Evolutionary conservation across 768 basidiomycete species (phyloP), one percentile per base, ranked within the genome.

Genomic region (Roridomyces roridus): DNA sequence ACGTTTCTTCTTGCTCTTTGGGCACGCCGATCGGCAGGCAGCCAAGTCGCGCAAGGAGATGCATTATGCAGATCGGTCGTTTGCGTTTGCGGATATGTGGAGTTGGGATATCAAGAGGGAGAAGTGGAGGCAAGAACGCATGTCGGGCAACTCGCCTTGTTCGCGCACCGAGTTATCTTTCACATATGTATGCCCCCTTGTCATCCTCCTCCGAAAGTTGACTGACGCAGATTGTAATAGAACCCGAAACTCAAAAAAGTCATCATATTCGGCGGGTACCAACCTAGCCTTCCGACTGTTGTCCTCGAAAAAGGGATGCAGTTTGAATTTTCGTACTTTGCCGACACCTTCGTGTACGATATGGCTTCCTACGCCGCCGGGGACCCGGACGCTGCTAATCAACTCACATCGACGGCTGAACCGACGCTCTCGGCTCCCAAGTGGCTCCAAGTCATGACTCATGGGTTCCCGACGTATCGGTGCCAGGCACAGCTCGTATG

Each of bases 401-500:
- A n/a, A n/a, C n/a, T n/a, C n/a, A n/a, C n/a, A n/a, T n/a, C 17
- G 9, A 3, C 26, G 1, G 7, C 17, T 11, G 37, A 46, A 39
- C 54, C 54, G 11, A 55, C 54, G 6, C 31, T 34, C 3, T 14
- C 39, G 66, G 21, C 52, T 50, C 50, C 45, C 14, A 64, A 62
- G 20, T 78, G 76, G 74, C 67, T 72, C 44, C 77, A 80, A 29
- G 72, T 76, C 12, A 51, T 80, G n/a, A 75, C 75, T 0, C 68
- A 68, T 17, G 76, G 74, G 10, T 77, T 77, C 65, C 76, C 77
- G 2, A 77, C 73, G 9, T 78, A 78, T 50, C 74, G 77, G 26
- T 73, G 72, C 8, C 72, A 72, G 43, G 62, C 73, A 5, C 64
- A 69, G 23, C 70, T 77, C 26, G 43, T 70, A 21, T 64, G 68